Base-by-base conservation (phyloP, 2,329 filamentous ascomycete species). In the Annulohypoxylon truncatum region DNA sequence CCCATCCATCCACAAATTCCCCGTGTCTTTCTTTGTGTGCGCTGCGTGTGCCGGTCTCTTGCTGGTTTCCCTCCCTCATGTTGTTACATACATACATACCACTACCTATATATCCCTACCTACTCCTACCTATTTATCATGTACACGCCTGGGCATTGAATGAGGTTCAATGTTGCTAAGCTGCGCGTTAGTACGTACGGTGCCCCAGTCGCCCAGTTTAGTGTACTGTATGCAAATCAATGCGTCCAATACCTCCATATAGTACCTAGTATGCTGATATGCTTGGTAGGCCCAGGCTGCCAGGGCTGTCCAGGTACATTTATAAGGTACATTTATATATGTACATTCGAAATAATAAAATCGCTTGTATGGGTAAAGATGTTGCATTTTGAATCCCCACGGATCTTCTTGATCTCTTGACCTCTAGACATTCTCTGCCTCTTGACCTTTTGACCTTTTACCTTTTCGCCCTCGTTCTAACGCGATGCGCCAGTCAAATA, bases 311-410 rank as follows among this genome's bases (percentile, higher is more conserved):
- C 9, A 12, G 38, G 15, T 42, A 22, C 38, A 9, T 42, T n/a
- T n/a, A n/a, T n/a, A n/a, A n/a, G n/a, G n/a, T n/a, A n/a, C n/a
- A n/a, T n/a, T n/a, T 20, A 10, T 42, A 42, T 22, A 12, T 20
- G 18, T 42, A 42, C 38, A 42, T 42, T 20, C 15, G 9, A 26
- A 48, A 20, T 40, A 26, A 35, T 50, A 28, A 58, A 58, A 50
- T 50, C 29, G 46, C 55, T 48, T 48, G 44, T 48, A 48, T 48
- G 42, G 38, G 24, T 53, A 44, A 46, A 55, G 31, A 44, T 64
- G 64, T 66, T 58, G 59, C 55, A 69, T 69, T 66, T 40, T 68
- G 63, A 63, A 64, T 68, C 51, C 56, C n/a, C 35, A 35, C 35
- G 24, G 38, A 42, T 42, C 38, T 42, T 42, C 38, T 42, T 22